Evolutionary conservation across 345 rosid genomes (phyloP), one percentile per base, ranked within the genome.

Genomic region (Odontarrhena argentea): DNA sequence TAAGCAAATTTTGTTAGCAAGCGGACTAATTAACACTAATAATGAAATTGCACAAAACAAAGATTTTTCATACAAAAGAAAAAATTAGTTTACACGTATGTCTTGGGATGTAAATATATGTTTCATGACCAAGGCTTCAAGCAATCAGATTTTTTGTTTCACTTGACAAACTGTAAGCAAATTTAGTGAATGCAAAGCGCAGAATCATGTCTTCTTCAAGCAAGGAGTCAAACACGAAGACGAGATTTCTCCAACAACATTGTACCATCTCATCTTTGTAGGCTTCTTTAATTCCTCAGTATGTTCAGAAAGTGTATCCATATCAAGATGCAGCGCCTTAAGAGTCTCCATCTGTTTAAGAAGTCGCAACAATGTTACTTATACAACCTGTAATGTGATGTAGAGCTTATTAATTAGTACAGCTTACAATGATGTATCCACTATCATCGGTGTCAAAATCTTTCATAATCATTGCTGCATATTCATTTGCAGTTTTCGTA

Each of bases 381-480:
- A 6, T 13, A 18, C 22, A 1, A 10, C 6, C 7, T 18, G 12
- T 18, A 34, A 11, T 41, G 18, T 15, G 38, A 36, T 32, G n/a
- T 6, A 32, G 22, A 32, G 60, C 9, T 45, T 1, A 28, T 28
- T 48, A 7, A 8, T 12, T n/a, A 9, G 5, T 15, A 41, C 36
- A 55, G 4, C 55, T 48, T 74, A 87, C 95, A 85, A 68, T 78
- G 67, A 87, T 84, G 82, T 82, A 79, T 61, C 88, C 91, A 5
- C 42, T 60, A 36, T 79, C 34, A n/a, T 84, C 76, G 10, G 79
- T 80, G 59, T 84, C 95, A 60, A 87, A 67, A 58, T 85, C 91
- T 70, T 84, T 85, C 95, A 87, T 82, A 62, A 87, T 87, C 69
- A 84, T 56, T 13, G 86, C 77, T 15, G 87, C 84, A 73, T 85